Conservation (phyloP, 176 grass and related monocot species). For the Carex myosuroides region DNA sequence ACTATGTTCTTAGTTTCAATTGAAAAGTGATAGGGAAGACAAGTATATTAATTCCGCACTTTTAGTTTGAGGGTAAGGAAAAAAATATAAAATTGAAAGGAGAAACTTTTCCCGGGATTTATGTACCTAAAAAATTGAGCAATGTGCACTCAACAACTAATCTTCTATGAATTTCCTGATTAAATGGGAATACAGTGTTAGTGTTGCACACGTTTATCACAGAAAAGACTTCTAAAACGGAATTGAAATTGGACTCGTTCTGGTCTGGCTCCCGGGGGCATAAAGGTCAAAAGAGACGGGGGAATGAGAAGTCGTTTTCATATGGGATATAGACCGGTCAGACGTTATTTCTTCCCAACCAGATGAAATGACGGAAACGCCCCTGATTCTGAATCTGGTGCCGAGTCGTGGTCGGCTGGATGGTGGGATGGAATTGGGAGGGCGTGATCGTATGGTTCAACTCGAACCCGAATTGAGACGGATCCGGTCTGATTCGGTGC, state of each 20-base stretch:
- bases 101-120: neutral
- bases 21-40: no score
- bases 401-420: neutral
- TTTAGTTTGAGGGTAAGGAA: neutral
- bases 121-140: neutral
- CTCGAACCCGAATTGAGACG: neutral
- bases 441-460: neutral
- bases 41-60: neutral
- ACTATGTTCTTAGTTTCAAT: no score
- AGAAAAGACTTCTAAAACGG: neutral
- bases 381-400: neutral
- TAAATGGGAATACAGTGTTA: neutral
- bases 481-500: neutral
- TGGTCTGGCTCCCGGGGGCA: neutral
- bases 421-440: neutral
- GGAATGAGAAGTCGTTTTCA: constrained; percentile 3
- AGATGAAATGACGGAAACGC: neutral
- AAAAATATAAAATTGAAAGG: neutral
- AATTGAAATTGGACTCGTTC: neutral
- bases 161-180: neutral
- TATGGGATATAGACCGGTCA: neutral
- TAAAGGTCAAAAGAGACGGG: neutral
- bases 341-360: neutral
- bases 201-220: neutral
- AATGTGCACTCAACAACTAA: neutral